Evolutionary conservation across 805 yeast species (phyloP), one percentile per base, ranked within the genome.

Genomic region (Yueomyces sinensis): DNA sequence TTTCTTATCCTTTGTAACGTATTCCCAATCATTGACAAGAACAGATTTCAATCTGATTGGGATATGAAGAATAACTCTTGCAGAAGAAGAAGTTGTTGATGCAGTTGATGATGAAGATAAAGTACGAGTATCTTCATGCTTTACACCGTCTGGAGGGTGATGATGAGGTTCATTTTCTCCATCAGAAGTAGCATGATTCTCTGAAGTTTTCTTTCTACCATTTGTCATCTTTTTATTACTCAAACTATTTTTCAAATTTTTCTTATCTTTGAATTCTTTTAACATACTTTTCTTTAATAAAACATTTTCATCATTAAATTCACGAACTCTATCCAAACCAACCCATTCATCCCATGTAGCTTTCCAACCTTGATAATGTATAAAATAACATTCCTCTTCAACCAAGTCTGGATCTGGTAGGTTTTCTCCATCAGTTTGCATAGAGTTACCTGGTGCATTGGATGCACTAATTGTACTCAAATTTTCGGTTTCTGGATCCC

Each of bases 281-380:
- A 71, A 70, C 42, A 82, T 57, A 40, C 71, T 76, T 43, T 74
- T 71, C 54, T 78, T 82, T 33, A 73, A 58, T 32, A 66, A 61
- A 35, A 79, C 45, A 47, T 81, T 84, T 42, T 79, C 94, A 22
- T 73, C 77, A 33, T 69, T 80, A 49, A 65, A 66, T 41, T 74
- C 78, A 48, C 82, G 62, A 5, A 89, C 68, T 25, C 97, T 61
- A 28, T 72, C 76, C 6, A 58, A 56, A 1, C 71, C 68, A 1
- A 89, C 89, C 98, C 98, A 89, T 56, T 89, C 98, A 52, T 89
- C 97, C 95, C 95, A 89, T 38, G 86, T 76, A 14, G 77, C 58
- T 49, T 87, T 89, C 98, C 98, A 89, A 3, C 98, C 97, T 45
- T 78, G 80, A 57, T 89, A 89, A 51, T 91, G 98, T 14, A 89